These are phyloP conservation scores for Pouteria glomerata DNA, from an alignment of 148 eudicot species.

Conservation along the genomic window DNA sequence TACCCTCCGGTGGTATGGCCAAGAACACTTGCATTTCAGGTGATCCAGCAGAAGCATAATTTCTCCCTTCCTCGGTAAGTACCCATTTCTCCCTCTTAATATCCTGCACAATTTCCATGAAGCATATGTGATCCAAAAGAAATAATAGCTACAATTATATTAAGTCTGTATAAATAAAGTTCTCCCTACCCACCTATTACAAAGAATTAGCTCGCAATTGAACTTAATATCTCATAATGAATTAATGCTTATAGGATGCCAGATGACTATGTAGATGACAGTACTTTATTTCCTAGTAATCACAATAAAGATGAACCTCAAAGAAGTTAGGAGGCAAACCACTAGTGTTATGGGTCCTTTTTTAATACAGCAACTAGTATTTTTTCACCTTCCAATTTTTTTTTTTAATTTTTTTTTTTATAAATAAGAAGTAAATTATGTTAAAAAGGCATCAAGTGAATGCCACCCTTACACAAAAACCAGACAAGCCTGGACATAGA, in stretches of 20 bases:
- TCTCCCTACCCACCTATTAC: neutral
- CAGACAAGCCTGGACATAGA: no score
- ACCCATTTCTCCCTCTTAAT: constrained; percentile 78
- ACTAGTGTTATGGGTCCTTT: no score
- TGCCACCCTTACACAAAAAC: no score
- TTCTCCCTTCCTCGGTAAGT: constrained; percentile 70
- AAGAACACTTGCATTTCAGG: constrained; percentile 71
- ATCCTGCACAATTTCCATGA: constrained; percentile 50
- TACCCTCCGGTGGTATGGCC: constrained; percentile 82
- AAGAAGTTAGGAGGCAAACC: neutral
- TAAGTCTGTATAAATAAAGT: neutral
- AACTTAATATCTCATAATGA: neutral
- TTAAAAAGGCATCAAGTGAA: no score
- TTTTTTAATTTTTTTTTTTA: no score
- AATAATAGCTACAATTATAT: neutral
- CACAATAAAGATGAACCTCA: neutral
- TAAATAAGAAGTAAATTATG: no score
- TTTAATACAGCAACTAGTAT: no score
- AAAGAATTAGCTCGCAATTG: neutral
- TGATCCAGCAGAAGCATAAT: constrained; percentile 70
- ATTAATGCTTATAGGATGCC: neutral
- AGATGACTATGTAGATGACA: neutral
- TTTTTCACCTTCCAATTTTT: no score
- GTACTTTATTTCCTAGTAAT: neutral
- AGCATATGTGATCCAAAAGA: neutral